Base-by-base conservation (phyloP, 768 basidiomycete genomes). In the Collybiopsis luxurians region DNA sequence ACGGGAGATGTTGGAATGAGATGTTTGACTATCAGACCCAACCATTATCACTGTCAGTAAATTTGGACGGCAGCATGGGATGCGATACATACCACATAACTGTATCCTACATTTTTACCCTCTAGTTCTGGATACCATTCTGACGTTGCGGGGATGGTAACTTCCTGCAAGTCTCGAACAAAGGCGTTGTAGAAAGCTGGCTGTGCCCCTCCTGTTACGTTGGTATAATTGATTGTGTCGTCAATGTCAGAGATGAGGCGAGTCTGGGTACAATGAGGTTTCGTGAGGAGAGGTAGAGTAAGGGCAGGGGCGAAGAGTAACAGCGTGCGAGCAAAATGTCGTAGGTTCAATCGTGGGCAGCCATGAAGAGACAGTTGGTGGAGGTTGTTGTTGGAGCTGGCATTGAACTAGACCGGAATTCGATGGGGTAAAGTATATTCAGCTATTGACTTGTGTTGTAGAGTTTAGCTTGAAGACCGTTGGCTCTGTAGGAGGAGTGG, bases 231-330 rank as follows among this genome's bases (percentile, higher is more conserved):
- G 56, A 97, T 79, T 0, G 95, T 98, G 70, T 98, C 95, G 65
- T 98, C 95, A 42, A 98, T 89, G 63, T 98, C 95, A 9, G 93
- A 95, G 13, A 98, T 87, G 55, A 96, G 82, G 17, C 92, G 85
- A 13, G 95, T 70, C 1, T 81, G 79, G 2, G 82, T 80, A 63
- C 85, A 73, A 0, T 87, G 81, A 34, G 92, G 76, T 71, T n/a
- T n/a, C n/a, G 13, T 70, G 70, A 4, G 78, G 61, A 1, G 69
- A 66, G 5, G 53, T 55, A 31, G 45, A n/a, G 53, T 48, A 34
- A 38, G 43, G 27, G 9, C 9, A 19, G 23, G 26, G 19, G 9
- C 45, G 9, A 9, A 31, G 11, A 19, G 21, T 2, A 9, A 34
- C 17, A 10, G n/a, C n/a, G n/a, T 31, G 30, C n/a, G 11, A 19